Base-by-base conservation (phyloP, 208 protist species). In the Trypanosoma vivax region DNA sequence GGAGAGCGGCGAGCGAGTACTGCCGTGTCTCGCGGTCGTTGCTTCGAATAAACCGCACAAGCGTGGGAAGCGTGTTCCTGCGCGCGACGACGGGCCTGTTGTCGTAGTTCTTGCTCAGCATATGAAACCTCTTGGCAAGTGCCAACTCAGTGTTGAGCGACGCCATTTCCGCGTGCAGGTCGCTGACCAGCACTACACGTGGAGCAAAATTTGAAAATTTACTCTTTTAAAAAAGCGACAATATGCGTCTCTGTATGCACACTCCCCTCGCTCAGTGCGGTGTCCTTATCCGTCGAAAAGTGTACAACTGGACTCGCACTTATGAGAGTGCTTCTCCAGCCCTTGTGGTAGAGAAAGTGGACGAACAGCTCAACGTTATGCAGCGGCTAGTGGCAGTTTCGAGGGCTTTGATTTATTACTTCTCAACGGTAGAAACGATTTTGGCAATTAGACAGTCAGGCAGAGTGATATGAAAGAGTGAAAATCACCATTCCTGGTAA, bases 21-120 rank as follows among this genome's bases (percentile, higher is more conserved):
- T 83, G 73, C 11, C 79, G 82, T 27, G 89, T 83, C 30, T 92
- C 76, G 18, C 80, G 60, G 9, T 94, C 82, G 25, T 83, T 83
- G 69, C 80, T 92, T 7, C 59, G 51, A 13, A 96, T 59, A 50
- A 94, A 96, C 21, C 86, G 82, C 5, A 75, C 51, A 16, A 96
- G 58, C 13, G 78, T 76, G 0, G 85, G 84, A 24, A 96, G 73
- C 0, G 83, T 92, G 65, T 88, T 90, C 16, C 84, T 77, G 23
- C 84, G 77, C 3, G 85, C 90, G 30, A 96, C 70, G 16, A 76
- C 58, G 3, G 90, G 86, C 11, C 85, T 67, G 5, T 81, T 77
- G 21, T 84, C 84, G 58, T 90, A 90, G 58, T 84, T 77, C 48
- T 78, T 60, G 35, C 69, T 64, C 16, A 96, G 48, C 50, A 65